phyloP scores from a whole-genome alignment of 2,329 filamentous ascomycete species.

The Ophiobolus disseminans region DNA sequence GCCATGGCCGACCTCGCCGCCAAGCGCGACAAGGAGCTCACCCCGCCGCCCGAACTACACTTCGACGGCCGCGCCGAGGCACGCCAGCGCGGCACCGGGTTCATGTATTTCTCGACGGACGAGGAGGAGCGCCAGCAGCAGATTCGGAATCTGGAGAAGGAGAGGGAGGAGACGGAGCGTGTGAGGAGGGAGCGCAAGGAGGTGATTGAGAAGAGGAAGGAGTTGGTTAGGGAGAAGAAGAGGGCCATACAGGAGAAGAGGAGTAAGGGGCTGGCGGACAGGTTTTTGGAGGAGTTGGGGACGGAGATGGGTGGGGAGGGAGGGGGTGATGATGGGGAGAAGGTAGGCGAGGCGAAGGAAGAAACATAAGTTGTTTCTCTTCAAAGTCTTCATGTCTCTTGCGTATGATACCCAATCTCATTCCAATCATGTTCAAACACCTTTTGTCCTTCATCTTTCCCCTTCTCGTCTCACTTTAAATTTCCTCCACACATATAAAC shows the following conservation, averaged over 20 bases:
- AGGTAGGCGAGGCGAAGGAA: background rate
- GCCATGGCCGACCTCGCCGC: constrained; percentile 80
- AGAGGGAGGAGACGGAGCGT: constrained; percentile 72
- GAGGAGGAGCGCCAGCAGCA: constrained; percentile 71
- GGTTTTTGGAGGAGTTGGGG: constrained; percentile 67
- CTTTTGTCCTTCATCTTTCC: no score
- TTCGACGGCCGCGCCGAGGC: constrained; percentile 88
- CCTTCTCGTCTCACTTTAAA: no score
- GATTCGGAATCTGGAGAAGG: constrained; percentile 75
- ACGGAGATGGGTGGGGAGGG: constrained; percentile 33
- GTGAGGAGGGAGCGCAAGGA: constrained; percentile 56
- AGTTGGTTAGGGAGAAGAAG: constrained; percentile 66
- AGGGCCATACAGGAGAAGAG: constrained; percentile 66
- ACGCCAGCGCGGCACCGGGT: constrained; percentile 85
- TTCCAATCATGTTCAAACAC: no score
- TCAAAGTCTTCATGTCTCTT: background rate
- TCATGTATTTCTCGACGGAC: constrained; percentile 87
- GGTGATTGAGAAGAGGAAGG: constrained; percentile 68
- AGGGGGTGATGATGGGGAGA: background rate
- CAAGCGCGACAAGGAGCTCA: constrained; percentile 79
- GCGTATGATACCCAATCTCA: background rate
- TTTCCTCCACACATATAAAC: no score
- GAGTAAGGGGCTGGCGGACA: constrained; percentile 72
- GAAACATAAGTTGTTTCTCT: no score
- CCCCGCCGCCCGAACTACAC: constrained; percentile 80